These are phyloP conservation scores for Lachancea nothofagi DNA, from an alignment of 805 yeast genomes.

Conservation along the genomic window DNA sequence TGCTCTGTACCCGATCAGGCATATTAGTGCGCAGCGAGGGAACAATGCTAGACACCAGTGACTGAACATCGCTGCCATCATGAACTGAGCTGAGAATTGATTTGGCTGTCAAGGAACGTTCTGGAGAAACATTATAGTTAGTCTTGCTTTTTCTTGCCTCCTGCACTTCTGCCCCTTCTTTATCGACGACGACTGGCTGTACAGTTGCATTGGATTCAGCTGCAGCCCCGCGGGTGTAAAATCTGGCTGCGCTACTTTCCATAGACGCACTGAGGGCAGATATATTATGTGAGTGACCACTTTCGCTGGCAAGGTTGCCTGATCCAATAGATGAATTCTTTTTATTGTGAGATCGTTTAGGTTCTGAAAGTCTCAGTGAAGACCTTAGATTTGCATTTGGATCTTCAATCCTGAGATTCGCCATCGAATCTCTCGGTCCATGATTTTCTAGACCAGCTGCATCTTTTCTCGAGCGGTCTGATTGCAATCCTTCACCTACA, in stretches of 20 bases:
- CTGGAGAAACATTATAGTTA: not conserved
- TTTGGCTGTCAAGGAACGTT: not conserved
- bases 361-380: conserved; percentile 16
- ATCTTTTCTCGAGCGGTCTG: not conserved
- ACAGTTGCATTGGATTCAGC: too few species aligned
- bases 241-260: not conserved
- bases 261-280: conserved; percentile 9
- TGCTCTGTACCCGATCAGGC: not conserved
- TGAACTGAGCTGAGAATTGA: not conserved
- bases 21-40: conserved; percentile 23
- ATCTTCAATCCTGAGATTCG: not conserved
- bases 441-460: not conserved
- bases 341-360: conserved; percentile 13
- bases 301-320: conserved; percentile 20
- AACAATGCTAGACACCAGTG: conserved; percentile 25
- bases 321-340: conserved; percentile 18
- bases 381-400: conserved; percentile 2
- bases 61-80: conserved; percentile 9
- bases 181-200: too few species aligned
- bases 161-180: not conserved
- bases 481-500: not conserved
- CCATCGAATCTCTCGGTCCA: not conserved
- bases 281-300: conserved; percentile 12
- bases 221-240: too few species aligned
- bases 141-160: not conserved